Conservation (phyloP, 257 asterid genomes). For the Nicotiana tabacum region DNA sequence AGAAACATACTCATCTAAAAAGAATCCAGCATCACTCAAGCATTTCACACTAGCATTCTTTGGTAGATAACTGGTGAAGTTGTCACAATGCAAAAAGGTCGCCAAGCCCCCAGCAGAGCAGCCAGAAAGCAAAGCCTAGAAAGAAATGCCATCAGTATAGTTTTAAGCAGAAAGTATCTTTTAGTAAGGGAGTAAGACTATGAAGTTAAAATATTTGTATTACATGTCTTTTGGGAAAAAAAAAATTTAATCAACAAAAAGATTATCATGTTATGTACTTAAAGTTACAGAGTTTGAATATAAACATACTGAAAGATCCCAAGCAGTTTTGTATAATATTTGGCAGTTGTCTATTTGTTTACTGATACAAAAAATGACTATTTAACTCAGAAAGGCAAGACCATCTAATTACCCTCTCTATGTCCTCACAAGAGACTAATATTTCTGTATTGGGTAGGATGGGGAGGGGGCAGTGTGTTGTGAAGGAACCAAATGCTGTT, state of each 20-base stretch:
- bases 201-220: constrained; percentile 3
- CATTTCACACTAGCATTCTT: constrained; percentile 81
- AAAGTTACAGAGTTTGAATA: background rate
- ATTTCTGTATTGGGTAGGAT: background rate
- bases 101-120: constrained; percentile 98
- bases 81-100: constrained; percentile 78
- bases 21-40: constrained; percentile 91
- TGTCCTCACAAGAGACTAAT: background rate
- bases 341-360: background rate
- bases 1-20: constrained; percentile 70
- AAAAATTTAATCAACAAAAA: background rate
- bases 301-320: background rate
- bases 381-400: background rate
- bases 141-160: background rate
- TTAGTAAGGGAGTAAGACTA: background rate
- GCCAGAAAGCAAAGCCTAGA: constrained; percentile 89
- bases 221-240: background rate
- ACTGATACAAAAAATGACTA: background rate
- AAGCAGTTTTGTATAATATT: background rate
- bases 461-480: background rate
- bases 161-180: background rate
- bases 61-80: constrained; percentile 62
- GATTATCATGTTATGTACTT: background rate
- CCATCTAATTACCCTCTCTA: background rate
- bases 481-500: background rate